Base-by-base conservation (phyloP, 2,329 filamentous ascomycete species). In the Chrysoporthe deuterocubensis region DNA sequence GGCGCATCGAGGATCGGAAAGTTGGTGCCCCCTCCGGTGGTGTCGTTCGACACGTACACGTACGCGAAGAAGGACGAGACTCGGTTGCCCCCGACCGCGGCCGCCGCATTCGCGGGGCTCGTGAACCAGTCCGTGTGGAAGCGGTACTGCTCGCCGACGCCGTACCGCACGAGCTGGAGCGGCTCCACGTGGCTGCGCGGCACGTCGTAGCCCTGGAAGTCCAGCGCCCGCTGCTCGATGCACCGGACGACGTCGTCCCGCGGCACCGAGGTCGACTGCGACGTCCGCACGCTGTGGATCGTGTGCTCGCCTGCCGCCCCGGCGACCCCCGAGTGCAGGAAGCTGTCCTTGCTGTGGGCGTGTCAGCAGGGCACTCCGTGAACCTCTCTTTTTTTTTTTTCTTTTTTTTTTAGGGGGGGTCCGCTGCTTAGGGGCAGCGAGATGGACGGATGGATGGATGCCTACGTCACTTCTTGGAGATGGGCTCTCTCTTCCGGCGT, bases 71-170 rank as follows among this genome's bases (percentile, higher is more conserved):
- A 81, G 14, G 78, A 80, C 59, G 75, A 77, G 5, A 76, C 67
- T 4, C 79, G 74, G 70, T 81, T 81, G 4, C 79, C 79, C 7
- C 79, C 79, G 46, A 77, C 67, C 4, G 68, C 74, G 9, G 75
- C 74, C 1, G 74, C 73, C 26, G 77, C 75, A 48, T 78, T 74
- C 42, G 71, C 71, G 16, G 75, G 72, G 62, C 76, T 75, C 18
- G 75, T 76, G 71, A 79, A 80, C 79, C 80, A 81, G 72, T 81
- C 80, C n/a, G 77, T 80, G 70, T 81, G 80, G 70, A 77, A 78
- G 66, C 80, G 76, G 71, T 80, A 81, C 52, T 75, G 77, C 69
- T 80, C 78, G 11, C 78, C 78, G 9, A 69, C 66, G 32, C 72
- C 78, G 64, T 82, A 81, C 62, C 76, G 77, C 52, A 81, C 79